Base-by-base conservation (phyloP, 129 eudicot species). In the Lactuca sativa region DNA sequence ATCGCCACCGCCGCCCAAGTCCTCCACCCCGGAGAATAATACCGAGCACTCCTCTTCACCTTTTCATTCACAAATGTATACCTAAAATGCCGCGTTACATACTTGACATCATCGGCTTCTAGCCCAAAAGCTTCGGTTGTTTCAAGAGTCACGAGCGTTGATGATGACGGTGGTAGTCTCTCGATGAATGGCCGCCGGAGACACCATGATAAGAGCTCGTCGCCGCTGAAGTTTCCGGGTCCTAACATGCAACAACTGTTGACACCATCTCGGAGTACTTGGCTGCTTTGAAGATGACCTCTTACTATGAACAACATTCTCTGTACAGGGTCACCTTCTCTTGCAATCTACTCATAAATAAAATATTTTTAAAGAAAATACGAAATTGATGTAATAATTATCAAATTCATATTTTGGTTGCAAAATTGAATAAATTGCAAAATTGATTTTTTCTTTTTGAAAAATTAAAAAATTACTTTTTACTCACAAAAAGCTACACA, bases 1-100 rank as follows among this genome's bases (percentile, higher is more conserved):
- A 95, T 90, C 0, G 99, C 97, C 3, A 95, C 99, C 0, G 99
- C 96, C 0, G 93, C 99, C 99, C 99, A 95, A 5, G 99, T 95
- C 56, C 99, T 77, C 99, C 99, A 95, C 11, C 99, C 99, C 0
- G 99, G 99, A 11, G 99, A 95, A 72, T 95, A 95, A 58, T 95
- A 95, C 11, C 97, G 84, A 2, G 97, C 99, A 21, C 99, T 95
- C 67, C 99, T 83, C 82, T 82, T 87, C 66, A 95, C 97, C 32
- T 95, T 95, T 38, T 87, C 96, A 52, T 84, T 95, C 59, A 87
- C 96, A 62, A 95, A 95, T 2, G 99, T 95, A 73, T 95, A 95
- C 40, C 99, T 68, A 61, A 95, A 95, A 78, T 95, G 99, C 68
- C 87, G 99, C 1, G 99, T 95, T 4, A 95, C 99, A 13, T 95